Percentiles rank a stretch among this genome's conserved stretches.
These are phyloP conservation scores for Coniochaeta pulveracea DNA, from an alignment of 2,329 filamentous ascomycete species.

Conservation along the genomic window DNA sequence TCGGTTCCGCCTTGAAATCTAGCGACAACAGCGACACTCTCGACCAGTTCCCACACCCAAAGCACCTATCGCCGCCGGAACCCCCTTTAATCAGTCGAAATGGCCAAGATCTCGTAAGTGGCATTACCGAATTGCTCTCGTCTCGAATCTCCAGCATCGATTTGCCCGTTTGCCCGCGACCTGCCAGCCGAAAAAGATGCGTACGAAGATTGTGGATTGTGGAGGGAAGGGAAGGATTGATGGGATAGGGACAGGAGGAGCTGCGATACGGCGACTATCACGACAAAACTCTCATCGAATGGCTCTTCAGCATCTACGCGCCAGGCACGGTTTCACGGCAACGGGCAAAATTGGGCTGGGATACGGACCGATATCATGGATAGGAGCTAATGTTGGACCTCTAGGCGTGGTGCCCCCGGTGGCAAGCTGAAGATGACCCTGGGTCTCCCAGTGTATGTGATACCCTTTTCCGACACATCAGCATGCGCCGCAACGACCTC, in stretches of 20 bases:
- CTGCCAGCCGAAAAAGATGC: slow-evolving; percentile 3
- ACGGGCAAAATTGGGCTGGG: neutral
- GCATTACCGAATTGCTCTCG: neutral
- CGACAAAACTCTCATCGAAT: no score
- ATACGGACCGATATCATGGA: neutral
- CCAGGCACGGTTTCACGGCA: neutral
- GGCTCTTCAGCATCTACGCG: no score
- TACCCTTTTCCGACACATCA: slow-evolving; percentile 1
- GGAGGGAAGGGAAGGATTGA: neutral
- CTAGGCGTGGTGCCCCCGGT: slow-evolving; percentile 81
- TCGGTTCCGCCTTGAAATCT: slow-evolving; percentile 4
- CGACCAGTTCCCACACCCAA: neutral
- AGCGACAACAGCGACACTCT: slow-evolving; percentile 3
- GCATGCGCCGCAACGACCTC: slow-evolving; percentile 5
- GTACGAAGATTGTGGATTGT: no score
- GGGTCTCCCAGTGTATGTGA: slow-evolving; percentile 97
- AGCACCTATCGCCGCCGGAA: slow-evolving; percentile 13
- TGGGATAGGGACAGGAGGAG: neutral
- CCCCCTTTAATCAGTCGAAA: slow-evolving; percentile 35
- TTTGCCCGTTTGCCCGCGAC: slow-evolving; percentile 8
- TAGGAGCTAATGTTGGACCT: slow-evolving; percentile 18
- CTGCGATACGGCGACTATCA: neutral
- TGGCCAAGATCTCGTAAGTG: slow-evolving; percentile 55
- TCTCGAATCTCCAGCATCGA: slow-evolving; percentile 7
- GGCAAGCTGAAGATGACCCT: slow-evolving; percentile 99